Conservation (phyloP, 768 basidiomycete genomes). For the Mycena galericulata region DNA sequence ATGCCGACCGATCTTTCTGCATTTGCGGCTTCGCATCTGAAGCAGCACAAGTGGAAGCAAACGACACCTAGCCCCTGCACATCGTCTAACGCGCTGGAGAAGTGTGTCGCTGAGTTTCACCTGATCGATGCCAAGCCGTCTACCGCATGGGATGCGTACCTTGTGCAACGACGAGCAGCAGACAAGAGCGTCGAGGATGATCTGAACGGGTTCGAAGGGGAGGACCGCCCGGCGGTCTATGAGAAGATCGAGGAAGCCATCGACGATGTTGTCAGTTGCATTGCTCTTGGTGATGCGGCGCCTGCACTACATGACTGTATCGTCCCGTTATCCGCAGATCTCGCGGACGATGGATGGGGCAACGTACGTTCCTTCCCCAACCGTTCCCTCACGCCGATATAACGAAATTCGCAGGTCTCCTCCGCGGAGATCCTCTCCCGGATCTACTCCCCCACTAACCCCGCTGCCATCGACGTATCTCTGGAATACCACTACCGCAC, state of each 20-base stretch:
- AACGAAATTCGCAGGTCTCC: slow-evolving; percentile 2
- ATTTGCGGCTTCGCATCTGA: slow-evolving; percentile 10
- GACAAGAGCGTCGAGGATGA: slow-evolving; percentile 1
- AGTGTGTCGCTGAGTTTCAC: slow-evolving; percentile 15
- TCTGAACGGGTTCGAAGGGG: not conserved
- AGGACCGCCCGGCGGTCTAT: slow-evolving; percentile 13
- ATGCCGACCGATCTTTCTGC: slow-evolving; percentile 20
- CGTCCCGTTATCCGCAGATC: slow-evolving; percentile 3
- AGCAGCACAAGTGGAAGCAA: slow-evolving; percentile 21
- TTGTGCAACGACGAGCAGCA: slow-evolving; percentile 17
- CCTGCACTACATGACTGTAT: slow-evolving; percentile 13
- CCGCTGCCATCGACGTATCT: slow-evolving; percentile 20
- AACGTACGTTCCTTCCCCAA: not conserved
- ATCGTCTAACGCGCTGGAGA: not conserved
- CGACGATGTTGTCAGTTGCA: not conserved
- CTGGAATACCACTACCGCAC: slow-evolving; percentile 27
- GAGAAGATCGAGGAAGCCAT: slow-evolving; percentile 19
- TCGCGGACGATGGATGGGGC: slow-evolving; percentile 18
- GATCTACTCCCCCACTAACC: slow-evolving; percentile 24
- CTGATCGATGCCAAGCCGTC: slow-evolving; percentile 4
- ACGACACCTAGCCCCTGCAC: not conserved
- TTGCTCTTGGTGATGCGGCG: slow-evolving; percentile 4
- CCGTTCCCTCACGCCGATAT: not conserved
- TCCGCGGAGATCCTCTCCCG: slow-evolving; percentile 16
- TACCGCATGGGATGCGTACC: not conserved